Evolutionary conservation across 345 rosid genomes (phyloP).

Genomic region (Pugionium cornutum): DNA sequence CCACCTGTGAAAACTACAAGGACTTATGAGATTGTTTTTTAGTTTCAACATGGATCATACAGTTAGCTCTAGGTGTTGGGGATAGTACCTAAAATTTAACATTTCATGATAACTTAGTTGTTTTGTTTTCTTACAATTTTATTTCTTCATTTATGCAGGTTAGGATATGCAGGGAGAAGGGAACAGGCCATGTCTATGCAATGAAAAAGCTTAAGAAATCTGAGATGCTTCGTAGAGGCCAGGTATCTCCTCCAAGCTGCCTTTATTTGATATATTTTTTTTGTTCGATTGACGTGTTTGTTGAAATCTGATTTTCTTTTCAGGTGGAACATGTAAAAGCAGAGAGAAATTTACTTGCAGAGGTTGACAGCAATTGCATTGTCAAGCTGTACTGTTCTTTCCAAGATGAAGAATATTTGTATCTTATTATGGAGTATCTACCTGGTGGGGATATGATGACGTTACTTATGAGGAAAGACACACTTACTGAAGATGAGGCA

Average conservation of each 20-base stretch:
- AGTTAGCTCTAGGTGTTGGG: background rate
- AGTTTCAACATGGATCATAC: background rate
- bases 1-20: background rate
- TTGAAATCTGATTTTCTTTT: conserved; percentile 30
- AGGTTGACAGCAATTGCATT: conserved; percentile 96
- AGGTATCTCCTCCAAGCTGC: conserved; percentile 50
- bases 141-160: conserved; percentile 53
- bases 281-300: background rate
- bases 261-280: background rate
- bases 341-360: conserved; percentile 96
- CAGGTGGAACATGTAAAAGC: conserved; percentile 99
- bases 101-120: background rate
- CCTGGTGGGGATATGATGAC: conserved; percentile 99
- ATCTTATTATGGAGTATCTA: conserved; percentile 95
- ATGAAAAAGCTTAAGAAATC: conserved; percentile 97
- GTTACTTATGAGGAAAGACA: conserved; percentile 93
- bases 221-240: conserved; percentile 98
- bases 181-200: conserved; percentile 83
- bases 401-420: conserved; percentile 91
- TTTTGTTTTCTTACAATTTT: conserved; percentile 5
- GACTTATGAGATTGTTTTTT: background rate
- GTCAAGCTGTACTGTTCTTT: conserved; percentile 94
- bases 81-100: background rate
- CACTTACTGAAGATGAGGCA: conserved; percentile 94
- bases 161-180: conserved; percentile 84